Percentiles rank a stretch among this genome's conserved stretches.
Conservation (phyloP, 1,139 yeast species). For the Suhomyces atakaporum region DNA sequence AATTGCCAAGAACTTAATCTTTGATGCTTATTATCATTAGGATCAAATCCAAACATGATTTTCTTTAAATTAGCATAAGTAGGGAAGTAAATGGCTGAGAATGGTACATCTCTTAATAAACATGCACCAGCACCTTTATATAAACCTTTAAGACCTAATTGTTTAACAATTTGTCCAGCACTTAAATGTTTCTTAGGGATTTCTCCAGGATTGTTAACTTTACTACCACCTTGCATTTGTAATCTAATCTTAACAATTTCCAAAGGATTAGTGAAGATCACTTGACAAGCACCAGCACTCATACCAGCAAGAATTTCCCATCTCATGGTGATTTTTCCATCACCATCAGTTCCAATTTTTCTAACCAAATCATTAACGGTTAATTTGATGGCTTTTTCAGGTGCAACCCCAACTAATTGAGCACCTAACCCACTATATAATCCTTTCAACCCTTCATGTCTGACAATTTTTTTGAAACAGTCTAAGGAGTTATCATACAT, state of each 20-base stretch:
- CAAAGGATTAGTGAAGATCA: conserved; percentile 90
- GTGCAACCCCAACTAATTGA: conserved; percentile 95
- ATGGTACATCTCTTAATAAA: conserved; percentile 92
- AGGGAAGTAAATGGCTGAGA: conserved; percentile 96
- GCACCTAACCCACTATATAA: conserved; percentile 93
- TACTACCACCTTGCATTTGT: conserved; percentile 86
- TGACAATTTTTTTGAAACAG: conserved; percentile 77
- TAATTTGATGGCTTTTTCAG: conserved; percentile 95
- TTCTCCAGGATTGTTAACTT: conserved; percentile 43
- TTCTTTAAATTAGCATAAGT: conserved; percentile 91
- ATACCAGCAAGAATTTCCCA: conserved; percentile 90
- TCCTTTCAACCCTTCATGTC: conserved; percentile 83
- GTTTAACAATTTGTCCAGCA: conserved; percentile 74
- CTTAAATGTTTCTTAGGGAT: conserved; percentile 51
- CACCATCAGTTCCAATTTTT: conserved; percentile 63
- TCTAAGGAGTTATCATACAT: conserved; percentile 80
- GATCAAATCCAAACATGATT: conserved; percentile 81
- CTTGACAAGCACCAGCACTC: conserved; percentile 96
- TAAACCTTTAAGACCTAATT: conserved; percentile 80
- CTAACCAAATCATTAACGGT: conserved; percentile 92
- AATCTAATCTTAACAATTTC: conserved; percentile 94
- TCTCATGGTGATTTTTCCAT: conserved; percentile 60
- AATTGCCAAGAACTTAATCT: conserved; percentile 79
- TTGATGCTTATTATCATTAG: conserved; percentile 52
- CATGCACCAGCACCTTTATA: conserved; percentile 94